A percentile compares a stretch with the other conserved stretches of the same genome.
Evolutionary conservation across 768 basidiomycete species (phyloP).

Genomic region (Hortiboletus campestris): DNA sequence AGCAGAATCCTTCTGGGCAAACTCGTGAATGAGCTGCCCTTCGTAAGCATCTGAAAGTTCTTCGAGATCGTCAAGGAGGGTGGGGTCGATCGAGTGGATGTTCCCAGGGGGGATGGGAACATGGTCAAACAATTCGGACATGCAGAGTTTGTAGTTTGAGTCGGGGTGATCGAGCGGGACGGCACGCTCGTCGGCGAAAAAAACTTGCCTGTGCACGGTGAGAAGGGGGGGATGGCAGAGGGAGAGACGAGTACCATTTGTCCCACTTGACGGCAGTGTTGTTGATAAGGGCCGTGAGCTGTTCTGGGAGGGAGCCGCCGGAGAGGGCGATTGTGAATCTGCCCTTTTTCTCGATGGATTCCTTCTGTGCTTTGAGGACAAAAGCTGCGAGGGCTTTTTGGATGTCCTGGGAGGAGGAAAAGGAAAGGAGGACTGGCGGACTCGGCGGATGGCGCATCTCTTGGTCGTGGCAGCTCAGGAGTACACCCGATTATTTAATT

Average conservation of each 20-base stretch:
- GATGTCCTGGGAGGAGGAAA: slow-evolving; percentile 55
- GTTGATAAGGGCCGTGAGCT: slow-evolving; percentile 68
- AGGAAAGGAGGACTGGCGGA: slow-evolving; percentile 71
- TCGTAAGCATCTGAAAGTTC: slow-evolving; percentile 82
- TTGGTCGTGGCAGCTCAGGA: neutral
- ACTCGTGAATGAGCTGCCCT: slow-evolving; percentile 80
- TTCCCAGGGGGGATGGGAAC: slow-evolving; percentile 74
- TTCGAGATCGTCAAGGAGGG: slow-evolving; percentile 67
- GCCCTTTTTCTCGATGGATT: slow-evolving; percentile 85
- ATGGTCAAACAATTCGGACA: slow-evolving; percentile 70
- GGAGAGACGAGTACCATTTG: slow-evolving; percentile 67
- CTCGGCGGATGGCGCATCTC: slow-evolving; percentile 53
- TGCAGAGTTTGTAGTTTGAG: slow-evolving; percentile 85
- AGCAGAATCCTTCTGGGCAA: slow-evolving; percentile 90
- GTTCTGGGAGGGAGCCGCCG: slow-evolving; percentile 86
- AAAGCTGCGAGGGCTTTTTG: slow-evolving; percentile 72
- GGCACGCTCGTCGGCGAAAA: slow-evolving; percentile 93
- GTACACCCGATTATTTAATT: neutral
- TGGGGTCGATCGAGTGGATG: slow-evolving; percentile 80
- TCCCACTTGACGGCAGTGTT: slow-evolving; percentile 81
- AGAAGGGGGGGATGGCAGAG: neutral
- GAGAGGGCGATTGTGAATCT: slow-evolving; percentile 92
- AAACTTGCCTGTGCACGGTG: slow-evolving; percentile 78
- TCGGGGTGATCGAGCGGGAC: slow-evolving; percentile 92
- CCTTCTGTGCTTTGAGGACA: slow-evolving; percentile 83